Base-by-base conservation (phyloP, 1,284 basidiomycete species). In the Somion occarium region DNA sequence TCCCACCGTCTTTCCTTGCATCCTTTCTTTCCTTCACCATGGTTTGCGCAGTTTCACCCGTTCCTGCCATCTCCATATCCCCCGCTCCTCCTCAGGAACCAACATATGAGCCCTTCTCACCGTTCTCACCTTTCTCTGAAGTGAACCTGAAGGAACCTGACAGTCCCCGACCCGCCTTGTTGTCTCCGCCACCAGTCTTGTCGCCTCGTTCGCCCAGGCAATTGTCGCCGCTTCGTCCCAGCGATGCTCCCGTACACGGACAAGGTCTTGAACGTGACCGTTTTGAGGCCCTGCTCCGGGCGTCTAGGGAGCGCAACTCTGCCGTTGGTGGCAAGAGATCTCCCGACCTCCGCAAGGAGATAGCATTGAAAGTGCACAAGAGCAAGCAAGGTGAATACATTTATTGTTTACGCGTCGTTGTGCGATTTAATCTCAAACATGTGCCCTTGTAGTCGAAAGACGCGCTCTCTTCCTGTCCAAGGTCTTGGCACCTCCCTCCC, bases 381-480 rank as follows among this genome's bases (percentile, higher is more conserved):
- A 80, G 73, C 64, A 89, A 85, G 72, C 85, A 89, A 67, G 69
- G 88, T 90, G 65, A 54, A 81, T 72, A 22, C 24, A 20, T 30
- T 27, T 38, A 42, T 12, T 48, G 19, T 19, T 58, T 26, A 30
- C 26, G 26, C 49, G 44, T 25, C 18, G 50, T 51, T 46, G 26
- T 12, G 5, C 18, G 4, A n/a, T 24, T 11, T 38, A 34, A 48
- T 38, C 23, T 9, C 18, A 37, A 54, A 23, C 22, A 38, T 23
- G 18, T 34, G 7, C 30, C 39, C 48, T 34, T 46, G 3, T 62
- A 89, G 87, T 79, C 59, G 85, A 88, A 66, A 78, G 88, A 51
- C 83, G 86, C 41, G 82, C 84, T 9, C 73, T 79, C 51, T 90
- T 91, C 71, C 69, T 90, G 34, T 85, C 83, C 54, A 89, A 83